Percentiles rank a stretch among this genome's conserved stretches.
Conservation (phyloP, 495 filamentous ascomycete species). For the Podospora appendiculata region DNA sequence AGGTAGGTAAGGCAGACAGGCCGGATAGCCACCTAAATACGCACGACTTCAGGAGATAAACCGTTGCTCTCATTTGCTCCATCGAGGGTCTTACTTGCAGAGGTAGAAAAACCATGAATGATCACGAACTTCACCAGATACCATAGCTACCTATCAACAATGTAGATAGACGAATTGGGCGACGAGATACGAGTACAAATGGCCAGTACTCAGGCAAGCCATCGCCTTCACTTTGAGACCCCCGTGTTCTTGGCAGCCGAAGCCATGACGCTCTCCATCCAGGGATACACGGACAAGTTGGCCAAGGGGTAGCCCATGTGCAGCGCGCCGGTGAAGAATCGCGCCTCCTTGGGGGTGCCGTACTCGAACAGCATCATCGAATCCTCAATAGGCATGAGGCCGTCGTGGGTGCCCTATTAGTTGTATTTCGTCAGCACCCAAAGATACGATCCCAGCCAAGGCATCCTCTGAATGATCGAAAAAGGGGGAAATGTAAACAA, state of each 20-base stretch:
- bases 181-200: no score
- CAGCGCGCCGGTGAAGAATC: conserved; percentile 50
- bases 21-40: not conserved
- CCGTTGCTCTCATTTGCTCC: no score
- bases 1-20: conserved; percentile 38
- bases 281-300: conserved; percentile 44
- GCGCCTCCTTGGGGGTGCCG: conserved; percentile 64
- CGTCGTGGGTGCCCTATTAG: conserved; percentile 56
- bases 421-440: not conserved
- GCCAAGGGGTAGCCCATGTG: conserved; percentile 62
- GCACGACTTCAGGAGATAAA: no score
- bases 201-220: no score
- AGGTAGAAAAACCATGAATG: no score
- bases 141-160: no score
- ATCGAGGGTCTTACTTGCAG: no score
- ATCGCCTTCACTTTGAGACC: no score
- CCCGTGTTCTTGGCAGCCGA: conserved; percentile 1
- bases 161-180: no score
- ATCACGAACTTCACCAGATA: no score
- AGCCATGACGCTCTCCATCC: conserved; percentile 46
- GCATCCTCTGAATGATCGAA: not conserved
- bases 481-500: not conserved
- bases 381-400: conserved; percentile 73
- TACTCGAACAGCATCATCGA: conserved; percentile 60
- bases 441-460: no score